Conservation (phyloP, 768 basidiomycete species). For the Hygrophorus pudorinus region DNA sequence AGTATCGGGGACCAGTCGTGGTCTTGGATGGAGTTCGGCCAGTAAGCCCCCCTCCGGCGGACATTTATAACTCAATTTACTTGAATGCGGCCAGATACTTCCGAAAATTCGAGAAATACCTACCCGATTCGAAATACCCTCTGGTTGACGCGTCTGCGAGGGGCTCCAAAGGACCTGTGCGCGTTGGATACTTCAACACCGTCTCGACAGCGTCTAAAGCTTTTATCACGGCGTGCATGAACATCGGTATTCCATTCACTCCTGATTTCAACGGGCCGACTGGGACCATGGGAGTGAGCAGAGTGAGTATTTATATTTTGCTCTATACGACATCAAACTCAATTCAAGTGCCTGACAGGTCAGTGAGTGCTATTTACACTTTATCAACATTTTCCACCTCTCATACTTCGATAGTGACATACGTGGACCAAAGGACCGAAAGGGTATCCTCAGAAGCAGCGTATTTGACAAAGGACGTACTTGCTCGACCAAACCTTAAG, state of each 20-base stretch:
- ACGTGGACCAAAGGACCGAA: conserved; percentile 38
- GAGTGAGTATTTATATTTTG: conserved; percentile 28
- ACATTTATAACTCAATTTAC: not conserved
- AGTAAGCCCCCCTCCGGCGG: conserved; percentile 22
- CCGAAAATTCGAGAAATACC: conserved; percentile 54
- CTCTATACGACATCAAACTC: not conserved
- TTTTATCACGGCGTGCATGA: conserved; percentile 48
- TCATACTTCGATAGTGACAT: conserved; percentile 43
- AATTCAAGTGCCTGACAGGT: conserved; percentile 20
- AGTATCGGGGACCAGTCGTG: conserved; percentile 46
- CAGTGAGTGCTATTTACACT: conserved; percentile 24
- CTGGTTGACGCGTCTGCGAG: conserved; percentile 34
- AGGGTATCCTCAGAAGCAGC: conserved; percentile 58
- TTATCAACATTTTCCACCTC: not conserved
- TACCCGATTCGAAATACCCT: conserved; percentile 40
- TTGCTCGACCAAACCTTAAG: conserved; percentile 54
- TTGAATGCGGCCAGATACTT: conserved; percentile 40
- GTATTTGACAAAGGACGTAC: conserved; percentile 56
- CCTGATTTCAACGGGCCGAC: conserved; percentile 52
- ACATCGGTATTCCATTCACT: conserved; percentile 46
- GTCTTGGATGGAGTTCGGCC: conserved; percentile 45
- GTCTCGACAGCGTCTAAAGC: conserved; percentile 32
- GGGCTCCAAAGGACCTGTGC: conserved; percentile 46
- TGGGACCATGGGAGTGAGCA: conserved; percentile 52
- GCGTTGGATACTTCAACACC: conserved; percentile 46